Percentiles rank a stretch among this genome's conserved stretches.
These are phyloP conservation scores for Nannochloropsis salina DNA, from an alignment of 108 stramenopile genomes.

Conservation along the genomic window DNA sequence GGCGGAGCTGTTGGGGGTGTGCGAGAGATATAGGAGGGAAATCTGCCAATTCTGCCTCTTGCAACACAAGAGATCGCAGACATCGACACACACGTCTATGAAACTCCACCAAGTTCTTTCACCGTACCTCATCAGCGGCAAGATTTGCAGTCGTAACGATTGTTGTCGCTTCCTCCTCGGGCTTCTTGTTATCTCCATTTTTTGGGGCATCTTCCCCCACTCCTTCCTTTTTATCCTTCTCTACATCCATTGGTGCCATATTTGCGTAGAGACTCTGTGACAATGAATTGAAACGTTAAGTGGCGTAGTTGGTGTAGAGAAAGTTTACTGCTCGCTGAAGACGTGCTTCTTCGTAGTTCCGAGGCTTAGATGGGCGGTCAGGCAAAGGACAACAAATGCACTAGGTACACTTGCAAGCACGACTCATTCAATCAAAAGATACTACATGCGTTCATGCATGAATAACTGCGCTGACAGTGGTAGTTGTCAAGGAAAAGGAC, in stretches of 20 bases:
- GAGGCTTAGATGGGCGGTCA: too few species aligned
- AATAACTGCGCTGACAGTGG: too few species aligned
- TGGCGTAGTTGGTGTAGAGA: neutral
- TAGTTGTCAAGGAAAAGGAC: too few species aligned
- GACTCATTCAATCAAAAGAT: too few species aligned
- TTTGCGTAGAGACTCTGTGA: neutral
- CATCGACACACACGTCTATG: neutral
- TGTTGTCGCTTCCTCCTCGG: neutral
- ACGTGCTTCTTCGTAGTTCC: neutral
- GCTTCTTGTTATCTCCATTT: slow-evolving; percentile 13
- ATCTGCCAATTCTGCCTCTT: too few species aligned
- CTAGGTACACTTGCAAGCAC: too few species aligned
- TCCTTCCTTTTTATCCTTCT: neutral
- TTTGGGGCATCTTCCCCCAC: neutral
- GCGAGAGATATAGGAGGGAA: too few species aligned
- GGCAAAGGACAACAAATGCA: too few species aligned
- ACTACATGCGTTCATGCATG: too few species aligned
- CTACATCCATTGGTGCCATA: slow-evolving; percentile 5
- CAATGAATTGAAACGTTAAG: too few species aligned
- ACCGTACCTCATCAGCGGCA: neutral
- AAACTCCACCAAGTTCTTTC: neutral
- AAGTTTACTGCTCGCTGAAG: neutral
- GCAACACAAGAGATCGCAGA: neutral
- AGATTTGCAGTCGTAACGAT: neutral
- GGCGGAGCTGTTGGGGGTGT: too few species aligned